Evolutionary conservation across 345 rosid species (phyloP), one percentile per base, ranked within the genome.

Genomic region (Geranium brycei): DNA sequence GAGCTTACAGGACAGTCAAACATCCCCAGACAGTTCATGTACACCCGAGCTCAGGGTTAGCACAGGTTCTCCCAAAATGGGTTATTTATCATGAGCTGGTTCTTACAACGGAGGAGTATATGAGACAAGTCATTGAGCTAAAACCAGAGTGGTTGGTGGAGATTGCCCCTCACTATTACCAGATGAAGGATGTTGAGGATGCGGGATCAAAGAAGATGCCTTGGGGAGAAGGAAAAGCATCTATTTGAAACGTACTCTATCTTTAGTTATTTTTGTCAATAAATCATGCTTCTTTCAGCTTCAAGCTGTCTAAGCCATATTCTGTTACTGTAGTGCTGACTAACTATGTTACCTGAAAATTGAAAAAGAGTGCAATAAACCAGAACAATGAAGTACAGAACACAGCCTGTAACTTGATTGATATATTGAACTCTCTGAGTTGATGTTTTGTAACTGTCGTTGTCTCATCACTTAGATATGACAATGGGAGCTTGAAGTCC

Each of bases 81-180:
- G 95, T 88, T 62, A 80, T 90, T 23, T 93, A 88, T 72, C 91
- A 90, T 68, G 96, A 90, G 71, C 77, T 93, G 67, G 96, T 93
- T 57, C 85, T 93, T 40, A 93, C 99, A 32, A 85, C 91, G 35
- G 90, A 93, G 74, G 97, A 90, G 70, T 90, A 86, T 61, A 86
- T 93, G 97, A 76, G 96, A 71, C 91, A 91, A 84, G 95, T 88
- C 31, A 86, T 95, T 13, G 97, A 93, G 71, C 85, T 91, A 70
- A 93, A 88, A 75, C 99, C 99, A 6, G 99, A 93, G 51, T 93
- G 99, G 97, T 79, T 93, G 78, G 87, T 91, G 59, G 99, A 93
- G 78, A 85, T 91, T 73, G 97, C 96, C 17, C 99, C 97, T 23
- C 28, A 23, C 28, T 23, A 23, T 23, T 23, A 23, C 28, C 28